Evolutionary conservation across 306 rosid genomes (phyloP).

Genomic region (Quercus bicolor): DNA sequence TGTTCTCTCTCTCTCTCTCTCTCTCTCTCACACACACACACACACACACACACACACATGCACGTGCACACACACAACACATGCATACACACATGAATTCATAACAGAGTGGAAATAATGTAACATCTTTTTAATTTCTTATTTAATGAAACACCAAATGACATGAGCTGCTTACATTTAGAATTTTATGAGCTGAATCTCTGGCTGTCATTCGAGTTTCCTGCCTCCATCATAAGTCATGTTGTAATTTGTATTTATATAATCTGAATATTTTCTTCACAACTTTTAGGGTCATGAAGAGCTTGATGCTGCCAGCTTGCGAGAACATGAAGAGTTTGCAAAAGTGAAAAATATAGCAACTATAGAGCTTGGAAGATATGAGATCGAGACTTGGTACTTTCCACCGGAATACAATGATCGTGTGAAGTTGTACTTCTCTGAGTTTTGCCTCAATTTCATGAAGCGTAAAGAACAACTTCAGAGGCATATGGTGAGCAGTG

Average conservation of each 20-base stretch:
- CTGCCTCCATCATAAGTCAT: neutral
- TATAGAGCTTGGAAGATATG: constrained; percentile 97
- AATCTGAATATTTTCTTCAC: neutral
- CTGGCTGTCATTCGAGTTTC: neutral
- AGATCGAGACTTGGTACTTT: constrained; percentile 99
- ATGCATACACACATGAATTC: no score
- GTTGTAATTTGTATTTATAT: constrained; percentile 4
- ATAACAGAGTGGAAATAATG: no score
- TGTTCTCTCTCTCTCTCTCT: no score
- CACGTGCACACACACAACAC: no score
- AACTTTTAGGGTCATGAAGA: constrained; percentile 88
- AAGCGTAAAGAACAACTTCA: constrained; percentile 99
- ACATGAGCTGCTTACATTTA: no score
- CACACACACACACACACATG: no score
- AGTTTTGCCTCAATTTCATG: constrained; percentile 99
- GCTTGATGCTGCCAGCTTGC: constrained; percentile 99
- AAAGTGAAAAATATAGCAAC: constrained; percentile 99
- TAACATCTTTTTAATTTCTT: no score
- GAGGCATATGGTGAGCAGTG: constrained; percentile 96
- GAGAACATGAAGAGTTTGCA: constrained; percentile 97
- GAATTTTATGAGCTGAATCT: neutral
- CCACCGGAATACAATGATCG: constrained; percentile 97
- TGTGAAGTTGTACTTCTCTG: constrained; percentile 84
- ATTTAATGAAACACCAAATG: neutral
- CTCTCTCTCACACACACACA: no score